A percentile compares a stretch with the other conserved stretches of the same genome.
phyloP scores from a whole-genome alignment of 139 green algal species.

The Coelastrella sp. region DNA sequence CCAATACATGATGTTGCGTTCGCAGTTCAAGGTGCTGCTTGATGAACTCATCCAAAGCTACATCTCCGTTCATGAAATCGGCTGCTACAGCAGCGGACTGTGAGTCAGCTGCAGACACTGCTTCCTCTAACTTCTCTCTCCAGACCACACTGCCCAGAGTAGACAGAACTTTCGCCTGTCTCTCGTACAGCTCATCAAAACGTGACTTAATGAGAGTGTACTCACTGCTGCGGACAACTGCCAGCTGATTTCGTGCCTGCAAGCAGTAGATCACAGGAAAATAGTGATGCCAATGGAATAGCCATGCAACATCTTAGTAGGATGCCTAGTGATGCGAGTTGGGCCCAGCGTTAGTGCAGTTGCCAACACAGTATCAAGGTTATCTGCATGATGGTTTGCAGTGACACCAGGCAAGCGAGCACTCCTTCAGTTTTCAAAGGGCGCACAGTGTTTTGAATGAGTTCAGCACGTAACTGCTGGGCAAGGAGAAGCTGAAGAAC shows the following conservation, averaged over 20 bases:
- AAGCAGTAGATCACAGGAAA: too few relatives aligned
- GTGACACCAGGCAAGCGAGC: too few relatives aligned
- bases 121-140: slow-evolving; percentile 56
- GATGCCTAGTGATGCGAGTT: too few relatives aligned
- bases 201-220: slow-evolving; percentile 58
- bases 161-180: slow-evolving; percentile 61
- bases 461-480: too few relatives aligned
- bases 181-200: slow-evolving; percentile 64
- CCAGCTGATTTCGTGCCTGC: slow-evolving; percentile 72
- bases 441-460: too few relatives aligned
- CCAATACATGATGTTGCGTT: slow-evolving; percentile 61
- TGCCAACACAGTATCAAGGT: too few relatives aligned
- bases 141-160: slow-evolving; percentile 45
- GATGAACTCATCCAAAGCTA: slow-evolving; percentile 69
- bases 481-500: too few relatives aligned
- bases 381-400: too few relatives aligned
- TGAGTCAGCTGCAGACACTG: slow-evolving; percentile 58
- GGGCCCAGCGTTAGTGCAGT: too few relatives aligned
- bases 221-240: slow-evolving; percentile 71
- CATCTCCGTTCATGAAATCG: slow-evolving; percentile 42
- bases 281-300: too few relatives aligned
- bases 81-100: slow-evolving; percentile 49
- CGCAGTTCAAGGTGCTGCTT: slow-evolving; percentile 63
- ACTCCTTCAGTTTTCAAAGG: too few relatives aligned
- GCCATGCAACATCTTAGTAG: too few relatives aligned